These are phyloP conservation scores for Fusarium setosum DNA, from an alignment of 2,329 filamentous ascomycete genomes.

Conservation along the genomic window DNA sequence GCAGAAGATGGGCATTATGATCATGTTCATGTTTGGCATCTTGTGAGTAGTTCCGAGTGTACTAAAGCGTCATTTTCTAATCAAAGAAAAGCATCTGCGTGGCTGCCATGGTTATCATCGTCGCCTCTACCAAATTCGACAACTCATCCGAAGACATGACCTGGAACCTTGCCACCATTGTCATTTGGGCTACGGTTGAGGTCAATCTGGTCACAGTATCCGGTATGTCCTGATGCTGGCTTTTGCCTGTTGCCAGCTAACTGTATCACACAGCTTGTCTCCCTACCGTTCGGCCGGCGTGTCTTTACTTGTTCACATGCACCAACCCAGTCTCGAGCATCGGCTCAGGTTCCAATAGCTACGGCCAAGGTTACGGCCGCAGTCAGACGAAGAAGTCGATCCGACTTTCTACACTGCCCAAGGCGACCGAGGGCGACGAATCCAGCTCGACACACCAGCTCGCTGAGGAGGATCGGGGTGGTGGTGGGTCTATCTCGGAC, in stretches of 20 bases:
- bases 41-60: slow-evolving; percentile 33
- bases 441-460: slow-evolving; percentile 38
- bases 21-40: slow-evolving; percentile 46
- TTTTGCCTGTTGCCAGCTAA: fast-evolving
- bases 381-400: slow-evolving; percentile 38
- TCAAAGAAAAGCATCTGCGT: slow-evolving; percentile 21
- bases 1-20: slow-evolving; percentile 43
- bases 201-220: slow-evolving; percentile 42
- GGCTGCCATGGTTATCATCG: slow-evolving; percentile 36
- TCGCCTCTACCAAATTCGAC: slow-evolving; percentile 27
- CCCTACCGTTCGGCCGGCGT: slow-evolving; percentile 35
- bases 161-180: slow-evolving; percentile 36
- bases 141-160: slow-evolving; percentile 27
- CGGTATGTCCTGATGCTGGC: background rate
- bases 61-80: background rate
- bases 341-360: slow-evolving; percentile 29
- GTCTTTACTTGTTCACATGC: slow-evolving; percentile 34
- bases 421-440: slow-evolving; percentile 29
- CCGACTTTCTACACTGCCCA: slow-evolving; percentile 25
- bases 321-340: slow-evolving; percentile 19
- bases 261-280: slow-evolving; percentile 24
- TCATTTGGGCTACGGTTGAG: slow-evolving; percentile 40
- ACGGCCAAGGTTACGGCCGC: slow-evolving; percentile 25
- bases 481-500: slow-evolving; percentile 14
- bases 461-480: slow-evolving; percentile 14